A percentile compares a stretch with the other conserved stretches of the same genome.
These are phyloP conservation scores for Oryza glumipatula DNA, from an alignment of 176 grass and related monocot genomes.

Conservation along the genomic window DNA sequence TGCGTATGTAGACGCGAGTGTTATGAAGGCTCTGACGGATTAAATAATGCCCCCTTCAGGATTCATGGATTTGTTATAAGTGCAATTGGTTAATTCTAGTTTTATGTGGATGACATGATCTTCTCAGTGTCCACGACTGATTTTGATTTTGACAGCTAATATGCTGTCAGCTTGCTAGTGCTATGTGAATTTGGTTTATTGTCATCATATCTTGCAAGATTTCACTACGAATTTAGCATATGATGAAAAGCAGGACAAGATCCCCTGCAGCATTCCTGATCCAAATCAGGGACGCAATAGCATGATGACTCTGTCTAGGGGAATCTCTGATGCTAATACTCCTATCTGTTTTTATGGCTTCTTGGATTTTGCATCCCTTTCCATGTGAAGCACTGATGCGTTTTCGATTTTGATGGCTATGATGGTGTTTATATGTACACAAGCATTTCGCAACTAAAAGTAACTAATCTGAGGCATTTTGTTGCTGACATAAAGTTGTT, in stretches of 20 bases:
- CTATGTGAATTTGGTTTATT: background rate
- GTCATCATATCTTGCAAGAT: background rate
- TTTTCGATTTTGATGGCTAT: background rate
- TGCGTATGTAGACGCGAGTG: background rate
- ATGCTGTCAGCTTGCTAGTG: background rate
- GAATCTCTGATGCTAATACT: slow-evolving; percentile 52
- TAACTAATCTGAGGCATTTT: background rate
- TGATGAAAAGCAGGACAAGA: slow-evolving; percentile 38
- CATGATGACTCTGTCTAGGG: slow-evolving; percentile 59
- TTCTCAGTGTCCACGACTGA: background rate
- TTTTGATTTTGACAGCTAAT: background rate
- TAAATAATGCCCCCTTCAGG: background rate
- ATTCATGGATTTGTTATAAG: background rate
- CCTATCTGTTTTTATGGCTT: background rate
- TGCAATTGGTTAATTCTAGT: background rate
- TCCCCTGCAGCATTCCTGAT: slow-evolving; percentile 37
- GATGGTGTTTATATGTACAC: slow-evolving; percentile 21
- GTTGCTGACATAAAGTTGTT: background rate
- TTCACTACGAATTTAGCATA: background rate
- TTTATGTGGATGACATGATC: background rate
- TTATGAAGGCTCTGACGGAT: slow-evolving; percentile 24
- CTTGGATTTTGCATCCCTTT: background rate
- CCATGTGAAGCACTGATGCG: background rate
- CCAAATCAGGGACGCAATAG: background rate
- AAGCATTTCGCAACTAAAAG: background rate